Percentiles rank a stretch among this genome's conserved stretches.
Conservation (phyloP, 2,329 filamentous ascomycete genomes). For the Colletotrichum tropicale region DNA sequence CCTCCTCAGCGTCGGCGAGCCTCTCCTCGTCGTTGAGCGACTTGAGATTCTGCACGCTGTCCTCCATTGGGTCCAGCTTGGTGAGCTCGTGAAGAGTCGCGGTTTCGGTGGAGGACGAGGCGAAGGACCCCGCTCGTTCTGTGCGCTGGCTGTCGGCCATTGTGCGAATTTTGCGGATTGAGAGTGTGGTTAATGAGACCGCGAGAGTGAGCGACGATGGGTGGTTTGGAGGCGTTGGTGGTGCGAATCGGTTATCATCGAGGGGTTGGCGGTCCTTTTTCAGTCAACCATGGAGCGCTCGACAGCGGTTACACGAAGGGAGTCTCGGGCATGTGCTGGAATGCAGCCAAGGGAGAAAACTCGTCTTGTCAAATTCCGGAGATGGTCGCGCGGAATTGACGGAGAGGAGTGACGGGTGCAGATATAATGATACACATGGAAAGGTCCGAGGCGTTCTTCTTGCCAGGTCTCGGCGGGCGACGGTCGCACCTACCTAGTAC, state of each 20-base stretch:
- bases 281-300: constrained; percentile 3
- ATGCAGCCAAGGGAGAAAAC: constrained; percentile 10
- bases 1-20: constrained; percentile 37
- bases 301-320: constrained; percentile 3
- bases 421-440: neutral
- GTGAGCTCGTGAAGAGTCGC: constrained; percentile 37
- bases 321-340: neutral
- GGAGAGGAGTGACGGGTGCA: neutral
- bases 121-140: constrained; percentile 32
- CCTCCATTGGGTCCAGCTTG: constrained; percentile 35
- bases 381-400: neutral
- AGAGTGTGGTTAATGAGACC: neutral
- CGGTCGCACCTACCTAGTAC: constrained; percentile 6
- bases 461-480: neutral
- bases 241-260: neutral
- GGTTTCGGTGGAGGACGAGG: constrained; percentile 37
- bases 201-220: neutral
- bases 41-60: constrained; percentile 33
- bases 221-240: neutral
- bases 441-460: constrained; percentile 1
- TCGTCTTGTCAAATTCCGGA: constrained; percentile 6
- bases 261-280: constrained; percentile 8
- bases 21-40: constrained; percentile 39
- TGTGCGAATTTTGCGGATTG: neutral
- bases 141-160: constrained; percentile 29